Evolutionary conservation across 2,329 filamentous ascomycete species (phyloP), one percentile per base, ranked within the genome.

Genomic region (Arthrocladium fulminans): DNA sequence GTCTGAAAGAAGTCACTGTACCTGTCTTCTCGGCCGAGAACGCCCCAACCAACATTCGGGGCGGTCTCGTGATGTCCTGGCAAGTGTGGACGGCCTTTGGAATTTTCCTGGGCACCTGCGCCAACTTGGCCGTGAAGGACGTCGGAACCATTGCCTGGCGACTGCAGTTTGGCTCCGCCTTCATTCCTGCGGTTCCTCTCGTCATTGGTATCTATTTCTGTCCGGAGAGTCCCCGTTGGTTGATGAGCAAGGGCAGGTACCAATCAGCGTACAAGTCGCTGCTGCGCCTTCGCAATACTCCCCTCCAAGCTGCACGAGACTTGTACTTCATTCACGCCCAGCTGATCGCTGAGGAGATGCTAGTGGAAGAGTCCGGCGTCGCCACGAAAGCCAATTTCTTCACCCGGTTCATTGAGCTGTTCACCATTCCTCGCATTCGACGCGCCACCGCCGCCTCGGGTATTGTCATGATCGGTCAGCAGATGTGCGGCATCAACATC

Each of bases 61-160:
- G 84, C 54, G 84, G 83, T 7, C 71, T 92, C 15, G 84, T 89
- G 53, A 90, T 90, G 85, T 81, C 81, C 53, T 90, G 86, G 85
- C 83, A 89, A 66, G 44, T 55, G 12, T 55, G 53, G 53, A 55
- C 53, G 2, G 75, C 79, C 51, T 66, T 84, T 67, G 78, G 79
- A 29, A 84, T 85, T 57, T 81, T 85, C 62, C 67, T 84, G 15
- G 83, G 82, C 8, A 80, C 76, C 47, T 76, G 72, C 50, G 80
- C 80, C 52, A 85, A 84, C 57, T 69, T 85, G 24, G 77, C 73
- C 3, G 77, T 84, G 35, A 79, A 77, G 39, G 69, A 81, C 43
- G 71, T 72, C 0, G 76, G 77, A n/a, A 58, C 59, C 2, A 75
- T 80, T 30, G 70, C 77, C 4, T 85, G 81, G 82, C 69, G 81